phyloP scores from a whole-genome alignment of 2,329 filamentous ascomycete species.

The Huntiella decipiens region DNA sequence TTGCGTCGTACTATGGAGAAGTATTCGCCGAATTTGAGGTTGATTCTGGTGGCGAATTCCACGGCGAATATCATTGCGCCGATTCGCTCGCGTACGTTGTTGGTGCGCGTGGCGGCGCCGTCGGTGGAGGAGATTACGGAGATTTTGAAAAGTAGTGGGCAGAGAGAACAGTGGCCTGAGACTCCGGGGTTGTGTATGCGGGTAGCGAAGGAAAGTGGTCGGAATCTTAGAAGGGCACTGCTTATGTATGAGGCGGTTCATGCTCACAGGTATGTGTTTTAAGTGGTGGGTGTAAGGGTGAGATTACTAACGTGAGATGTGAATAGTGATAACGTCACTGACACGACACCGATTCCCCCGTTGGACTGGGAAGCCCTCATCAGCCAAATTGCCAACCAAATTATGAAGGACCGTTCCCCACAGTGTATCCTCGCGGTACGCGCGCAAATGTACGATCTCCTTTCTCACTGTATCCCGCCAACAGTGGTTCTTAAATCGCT shows the following conservation, averaged over 20 bases:
- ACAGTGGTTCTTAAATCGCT: constrained; percentile 88
- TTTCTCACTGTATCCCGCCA: constrained; percentile 92
- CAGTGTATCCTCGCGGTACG: constrained; percentile 72
- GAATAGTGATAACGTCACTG: constrained; percentile 67
- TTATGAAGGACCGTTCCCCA: constrained; percentile 83
- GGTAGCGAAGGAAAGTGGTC: constrained; percentile 76
- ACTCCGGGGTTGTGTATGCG: constrained; percentile 58
- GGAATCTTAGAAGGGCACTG: constrained; percentile 75
- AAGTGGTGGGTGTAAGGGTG: background rate
- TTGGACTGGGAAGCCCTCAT: constrained; percentile 96
- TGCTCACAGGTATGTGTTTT: constrained; percentile 68
- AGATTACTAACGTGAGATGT: background rate
- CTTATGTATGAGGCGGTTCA: constrained; percentile 96
- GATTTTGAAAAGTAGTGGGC: constrained; percentile 50
- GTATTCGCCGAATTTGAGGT: constrained; percentile 81
- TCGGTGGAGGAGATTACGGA: constrained; percentile 67
- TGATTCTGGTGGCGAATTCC: constrained; percentile 87
- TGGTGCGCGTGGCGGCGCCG: constrained; percentile 82
- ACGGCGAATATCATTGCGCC: constrained; percentile 99
- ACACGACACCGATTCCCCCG: constrained; percentile 74
- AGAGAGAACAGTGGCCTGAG: constrained; percentile 68
- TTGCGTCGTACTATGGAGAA: constrained; percentile 96
- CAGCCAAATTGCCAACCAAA: constrained; percentile 73
- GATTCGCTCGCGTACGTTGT: constrained; percentile 75
- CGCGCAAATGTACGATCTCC: constrained; percentile 85